A percentile compares a stretch with the other conserved stretches of the same genome.
Evolutionary conservation across 2,329 filamentous ascomycete species (phyloP).

Genomic region (Colletotrichum sp.): DNA sequence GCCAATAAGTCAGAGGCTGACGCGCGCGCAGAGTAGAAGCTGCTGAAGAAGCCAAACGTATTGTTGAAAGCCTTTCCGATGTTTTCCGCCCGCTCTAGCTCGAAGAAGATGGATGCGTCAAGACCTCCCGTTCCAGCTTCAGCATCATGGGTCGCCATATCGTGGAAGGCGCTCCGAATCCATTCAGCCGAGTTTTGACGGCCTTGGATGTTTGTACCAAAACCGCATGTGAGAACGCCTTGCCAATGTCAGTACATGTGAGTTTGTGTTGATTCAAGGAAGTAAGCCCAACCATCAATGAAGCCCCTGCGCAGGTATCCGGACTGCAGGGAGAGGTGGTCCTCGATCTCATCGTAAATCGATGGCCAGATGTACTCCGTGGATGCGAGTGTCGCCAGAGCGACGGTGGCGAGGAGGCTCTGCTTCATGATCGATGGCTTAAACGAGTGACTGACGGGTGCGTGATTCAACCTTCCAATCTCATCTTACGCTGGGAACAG

Average conservation of each 20-base stretch:
- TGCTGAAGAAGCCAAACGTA: constrained; percentile 30
- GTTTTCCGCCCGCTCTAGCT: constrained; percentile 26
- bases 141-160: constrained; percentile 26
- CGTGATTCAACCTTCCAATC: not conserved
- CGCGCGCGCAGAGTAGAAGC: constrained; percentile 22
- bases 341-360: constrained; percentile 19
- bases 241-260: not conserved
- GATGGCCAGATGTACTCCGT: constrained; percentile 17
- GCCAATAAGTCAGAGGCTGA: constrained; percentile 30
- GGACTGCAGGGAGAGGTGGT: constrained; percentile 16
- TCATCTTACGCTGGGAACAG: not conserved
- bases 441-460: not conserved
- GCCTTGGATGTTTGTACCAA: constrained; percentile 20
- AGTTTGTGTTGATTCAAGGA: not conserved
- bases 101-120: constrained; percentile 29
- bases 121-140: constrained; percentile 25
- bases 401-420: not conserved
- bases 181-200: constrained; percentile 29
- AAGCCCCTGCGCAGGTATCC: constrained; percentile 16
- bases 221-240: constrained; percentile 24
- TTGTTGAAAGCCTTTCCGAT: constrained; percentile 25
- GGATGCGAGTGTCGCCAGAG: not conserved
- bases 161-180: constrained; percentile 30
- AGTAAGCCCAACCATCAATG: constrained; percentile 1
- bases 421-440: not conserved